Base-by-base conservation (phyloP, 805 yeast genomes). In the Brettanomyces nanus region DNA sequence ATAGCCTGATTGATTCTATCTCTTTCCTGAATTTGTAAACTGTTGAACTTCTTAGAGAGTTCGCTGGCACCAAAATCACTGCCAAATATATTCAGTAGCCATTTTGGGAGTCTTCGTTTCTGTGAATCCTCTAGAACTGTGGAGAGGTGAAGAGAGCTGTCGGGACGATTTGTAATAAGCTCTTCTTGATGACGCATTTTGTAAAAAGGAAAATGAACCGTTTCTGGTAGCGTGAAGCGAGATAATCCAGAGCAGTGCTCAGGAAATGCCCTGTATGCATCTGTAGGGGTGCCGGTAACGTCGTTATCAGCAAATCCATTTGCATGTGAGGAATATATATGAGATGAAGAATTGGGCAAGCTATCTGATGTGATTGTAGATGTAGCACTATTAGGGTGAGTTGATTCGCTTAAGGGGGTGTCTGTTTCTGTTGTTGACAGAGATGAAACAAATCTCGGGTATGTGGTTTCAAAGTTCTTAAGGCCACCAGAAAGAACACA, bases 11-110 rank as follows among this genome's bases (percentile, higher is more conserved):
- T 75, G 40, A 87, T 65, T 30, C 97, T 65, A 14, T 66, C 68
- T 45, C 76, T 75, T 54, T 89, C 97, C 21, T 72, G 67, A 33
- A 71, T 59, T 59, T 90, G 95, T 32, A 89, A 62, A 33, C 61
- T 61, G 45, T 73, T 71, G 56, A 86, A 89, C 45, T 77, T 66
- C 20, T 73, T 69, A 1, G 76, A 63, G 6, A 66, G 53, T 2
- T 51, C 42, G 25, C 62, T 49, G 3, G 71, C 63, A 3, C 71
- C 72, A 4, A 46, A 35, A 41, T 60, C 62, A 6, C 21, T 11
- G 3, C 57, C 57, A 19, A 67, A 50, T 2, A 66, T 58, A 19
- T 52, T 40, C 22, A 49, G 48, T 20, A 80, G 61, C 89, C 89
- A 82, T 2, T 37, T 31, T 1, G 87, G 86, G 36, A 80, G 57